Conservation (phyloP, 768 basidiomycete genomes). For the Suillus americanus region DNA sequence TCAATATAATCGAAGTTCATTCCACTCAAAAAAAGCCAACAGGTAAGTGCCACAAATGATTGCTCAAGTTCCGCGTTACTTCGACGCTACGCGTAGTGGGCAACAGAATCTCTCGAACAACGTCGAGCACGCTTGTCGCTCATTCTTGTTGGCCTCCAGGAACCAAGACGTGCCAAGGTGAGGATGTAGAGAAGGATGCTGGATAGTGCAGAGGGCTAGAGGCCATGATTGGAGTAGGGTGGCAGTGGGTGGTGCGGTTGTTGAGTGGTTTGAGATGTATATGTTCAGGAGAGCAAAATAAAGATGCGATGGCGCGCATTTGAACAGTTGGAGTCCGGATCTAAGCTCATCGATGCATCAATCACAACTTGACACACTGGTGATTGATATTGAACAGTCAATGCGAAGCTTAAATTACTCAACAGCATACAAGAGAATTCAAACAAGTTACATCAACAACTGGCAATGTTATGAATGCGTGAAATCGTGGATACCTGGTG, state of each 20-base stretch:
- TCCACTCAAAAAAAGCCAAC: too few species aligned
- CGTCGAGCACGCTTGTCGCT: not conserved
- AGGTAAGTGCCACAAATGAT: too few species aligned
- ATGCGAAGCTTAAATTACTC: not conserved
- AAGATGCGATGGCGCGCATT: not conserved
- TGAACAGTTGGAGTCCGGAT: not conserved
- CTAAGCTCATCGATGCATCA: too few species aligned
- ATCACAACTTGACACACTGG: too few species aligned
- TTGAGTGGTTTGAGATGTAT: not conserved
- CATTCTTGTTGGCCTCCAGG: not conserved
- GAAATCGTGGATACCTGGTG: not conserved
- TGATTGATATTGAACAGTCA: not conserved
- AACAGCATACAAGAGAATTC: conserved; percentile 1
- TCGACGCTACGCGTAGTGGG: not conserved
- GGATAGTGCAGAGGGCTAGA: not conserved
- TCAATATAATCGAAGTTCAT: too few species aligned
- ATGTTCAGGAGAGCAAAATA: not conserved
- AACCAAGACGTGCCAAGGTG: not conserved
- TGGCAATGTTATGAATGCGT: conserved; percentile 1
- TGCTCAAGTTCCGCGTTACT: not conserved
- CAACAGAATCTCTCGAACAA: too few species aligned
- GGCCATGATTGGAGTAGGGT: not conserved
- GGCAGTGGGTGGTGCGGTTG: not conserved
- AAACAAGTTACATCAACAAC: not conserved
- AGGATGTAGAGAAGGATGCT: not conserved